Base-by-base conservation (phyloP, 495 filamentous ascomycete species). In the Astrothelium macrocarpum region DNA sequence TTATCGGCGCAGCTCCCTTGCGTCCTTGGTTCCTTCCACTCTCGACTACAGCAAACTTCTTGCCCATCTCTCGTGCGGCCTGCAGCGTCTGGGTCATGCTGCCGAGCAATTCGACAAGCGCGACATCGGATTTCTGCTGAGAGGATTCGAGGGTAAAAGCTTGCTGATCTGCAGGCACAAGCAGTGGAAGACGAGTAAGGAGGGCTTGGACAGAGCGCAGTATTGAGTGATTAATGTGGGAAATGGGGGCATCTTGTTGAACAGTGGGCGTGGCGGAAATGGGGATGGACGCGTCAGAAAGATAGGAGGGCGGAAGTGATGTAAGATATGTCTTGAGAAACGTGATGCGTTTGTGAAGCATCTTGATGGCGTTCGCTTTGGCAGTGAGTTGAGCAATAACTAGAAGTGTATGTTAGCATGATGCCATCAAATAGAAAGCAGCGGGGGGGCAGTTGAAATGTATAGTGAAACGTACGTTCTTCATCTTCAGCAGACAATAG, bases 351-450 rank as follows among this genome's bases (percentile, higher is more conserved):
- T 87, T 84, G 70, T 91, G 86, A 60, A 97, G 82, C 83, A 95
- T 96, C 74, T 87, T 88, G 69, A 96, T 85, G 29, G 95, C 92
- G 74, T 97, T 98, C 43, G 85, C 80, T 67, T 95, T 96, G 59
- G 91, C 89, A 16, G 86, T 90, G 32, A 98, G 84, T 29, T 77
- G 83, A 42, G 84, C 79, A 53, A 90, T 81, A 23, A 89, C 85
- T 87, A 49, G 26, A 46, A 45, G 43, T 34, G 66, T 60, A 26
- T 32, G 59, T 71, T 66, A 73, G 64, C 53, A 62, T 23, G 43
- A 53, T 49, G 4, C 11, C 43, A 25, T 12, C 9, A 10, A n/a
- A 20, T 20, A 49, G 9, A 20, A 14, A 25, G 18, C 18, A 53
- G 59, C n/a, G 20, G 26, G 28, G 59, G 59, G 23, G 12, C 61